Evolutionary conservation across 1,284 basidiomycete genomes (phyloP), one percentile per base, ranked within the genome.

Genomic region (Malassezia arunalokei): DNA sequence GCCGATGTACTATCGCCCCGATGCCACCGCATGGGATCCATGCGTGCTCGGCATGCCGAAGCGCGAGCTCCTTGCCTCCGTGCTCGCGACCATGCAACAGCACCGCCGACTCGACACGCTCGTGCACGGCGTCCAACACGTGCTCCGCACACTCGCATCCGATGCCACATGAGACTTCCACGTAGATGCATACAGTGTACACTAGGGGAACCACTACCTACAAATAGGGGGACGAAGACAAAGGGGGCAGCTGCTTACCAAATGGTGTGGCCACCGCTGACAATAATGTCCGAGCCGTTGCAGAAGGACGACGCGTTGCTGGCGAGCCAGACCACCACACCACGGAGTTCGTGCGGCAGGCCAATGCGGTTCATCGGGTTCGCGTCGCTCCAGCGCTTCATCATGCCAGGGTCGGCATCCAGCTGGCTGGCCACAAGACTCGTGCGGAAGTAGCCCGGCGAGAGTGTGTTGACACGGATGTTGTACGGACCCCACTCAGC

Each of bases 351-450:
- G 66, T 86, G 83, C 0, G 83, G 79, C 11, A 83, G 76, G 31
- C 85, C 85, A 27, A 87, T 78, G 15, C 86, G 78, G 5, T 83
- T 83, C 58, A 87, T 76, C 1, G 85, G 86, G 69, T 86, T 86
- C 73, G 81, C 70, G 52, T 73, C 75, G n/a, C 83, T 82, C 85
- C 84, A 86, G 66, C 83, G 83, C 14, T 78, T 78, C 8, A 81
- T 73, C 49, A 87, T 75, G 55, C 82, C 78, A 2, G 85, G 84
- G 67, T 85, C 78, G 35, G 72, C 76, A 73, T 86, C 83, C 35
- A 87, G 76, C 74, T 81, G 84, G 30, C 80, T 82, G 59, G 83
- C 83, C 30, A 85, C 86, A 83, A 87, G 85, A 59, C 83, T 83
- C 40, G 76, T 76, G 41, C 68, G 65, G 41, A 68, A 68, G 63